Evolutionary conservation across 352 stramenopile genomes (phyloP), one percentile per base, ranked within the genome.

Genomic region (Phytophthora palmivora): DNA sequence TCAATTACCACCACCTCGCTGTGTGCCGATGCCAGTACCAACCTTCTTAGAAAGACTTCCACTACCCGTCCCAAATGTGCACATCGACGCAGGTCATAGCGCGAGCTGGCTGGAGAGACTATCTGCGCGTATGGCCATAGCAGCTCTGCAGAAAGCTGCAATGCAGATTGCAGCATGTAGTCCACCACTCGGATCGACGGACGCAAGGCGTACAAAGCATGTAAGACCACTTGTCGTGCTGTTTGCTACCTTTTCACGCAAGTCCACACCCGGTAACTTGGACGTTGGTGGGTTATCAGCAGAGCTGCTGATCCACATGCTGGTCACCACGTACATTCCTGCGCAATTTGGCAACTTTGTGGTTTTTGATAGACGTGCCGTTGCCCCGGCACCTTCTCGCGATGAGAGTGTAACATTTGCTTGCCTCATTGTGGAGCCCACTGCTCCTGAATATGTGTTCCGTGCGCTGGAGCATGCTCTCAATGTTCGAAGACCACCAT

Each of bases 321-420:
- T 97, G 26, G 90, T 98, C 10, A 97, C 86, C 6, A 98, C 92
- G 24, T 95, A 94, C 60, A 77, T 98, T 15, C 89, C 91, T 0
- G 89, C 92, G 0, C 94, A 98, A 61, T 98, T 97, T 59, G 94
- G 91, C 59, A 91, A 97, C 62, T 95, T 97, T 18, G 76, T 93
- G 4, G 85, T 96, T 1, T 96, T 92, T 52, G 89, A 98, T 16
- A 67, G 83, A 24, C 84, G 84, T 15, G 44, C 82, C 10, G 72
- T 90, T n/a, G 68, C 79, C 0, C 85, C 82, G 19, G n/a, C 64
- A 22, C 45, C 62, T 15, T 81, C 73, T 16, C 76, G 64, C 15
- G 78, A 94, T 22, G 51, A 76, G 47, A 79, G 82, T n/a, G 70
- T 62, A 1, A 11, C 49, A 0, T 92, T 82, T 33, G 55, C 37